Conservation (phyloP, 2,329 filamentous ascomycete genomes). For the Rachicladosporium sp. region DNA sequence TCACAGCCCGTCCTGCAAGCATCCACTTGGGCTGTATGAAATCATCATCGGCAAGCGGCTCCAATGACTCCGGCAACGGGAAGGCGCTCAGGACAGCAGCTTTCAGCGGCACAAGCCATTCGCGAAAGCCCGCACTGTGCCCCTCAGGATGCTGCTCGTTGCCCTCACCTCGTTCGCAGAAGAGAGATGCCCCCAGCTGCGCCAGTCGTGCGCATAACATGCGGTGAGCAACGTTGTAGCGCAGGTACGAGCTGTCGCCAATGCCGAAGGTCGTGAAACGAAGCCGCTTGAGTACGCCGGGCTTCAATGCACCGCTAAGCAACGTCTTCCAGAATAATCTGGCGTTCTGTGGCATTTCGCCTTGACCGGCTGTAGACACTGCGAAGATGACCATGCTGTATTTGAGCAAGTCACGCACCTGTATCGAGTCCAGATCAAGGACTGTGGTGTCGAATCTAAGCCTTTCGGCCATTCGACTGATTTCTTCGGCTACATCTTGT, state of each 20-base stretch:
- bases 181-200: constrained; percentile 68
- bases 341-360: constrained; percentile 79
- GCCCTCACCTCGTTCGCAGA: constrained; percentile 70
- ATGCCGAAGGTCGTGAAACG: constrained; percentile 79
- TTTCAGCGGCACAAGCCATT: constrained; percentile 43
- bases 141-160: constrained; percentile 92
- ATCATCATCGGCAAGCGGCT: constrained; percentile 61
- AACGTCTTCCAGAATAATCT: constrained; percentile 74
- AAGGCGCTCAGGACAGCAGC: constrained; percentile 53
- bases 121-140: constrained; percentile 36
- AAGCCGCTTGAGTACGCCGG: constrained; percentile 54
- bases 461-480: constrained; percentile 61
- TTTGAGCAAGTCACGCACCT: constrained; percentile 41
- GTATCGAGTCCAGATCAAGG: constrained; percentile 63
- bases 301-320: constrained; percentile 62
- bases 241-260: constrained; percentile 87
- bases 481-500: constrained; percentile 78
- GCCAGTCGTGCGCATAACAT: constrained; percentile 75
- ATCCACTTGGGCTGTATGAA: constrained; percentile 66
- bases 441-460: constrained; percentile 67
- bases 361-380: constrained; percentile 86
- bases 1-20: constrained; percentile 21
- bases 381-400: constrained; percentile 59
- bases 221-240: constrained; percentile 84
- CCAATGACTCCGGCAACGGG: constrained; percentile 54